Evolutionary conservation across 1,139 yeast species (phyloP).

Genomic region (Geotrichum reessii): DNA sequence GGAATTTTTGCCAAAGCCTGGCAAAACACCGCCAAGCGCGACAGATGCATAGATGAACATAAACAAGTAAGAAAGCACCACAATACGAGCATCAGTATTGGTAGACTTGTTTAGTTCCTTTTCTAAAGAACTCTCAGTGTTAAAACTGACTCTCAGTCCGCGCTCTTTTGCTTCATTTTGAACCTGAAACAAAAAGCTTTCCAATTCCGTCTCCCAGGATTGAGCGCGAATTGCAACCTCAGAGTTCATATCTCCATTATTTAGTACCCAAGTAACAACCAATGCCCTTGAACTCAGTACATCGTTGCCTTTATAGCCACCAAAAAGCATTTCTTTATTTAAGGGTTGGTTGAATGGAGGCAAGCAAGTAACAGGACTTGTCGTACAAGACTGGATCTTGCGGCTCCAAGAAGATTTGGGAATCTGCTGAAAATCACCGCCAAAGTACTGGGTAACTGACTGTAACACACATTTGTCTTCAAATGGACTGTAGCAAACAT

Average conservation of each 20-base stretch:
- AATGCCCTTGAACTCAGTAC: conserved; percentile 62
- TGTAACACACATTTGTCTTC: conserved; percentile 76
- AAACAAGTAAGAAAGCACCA: conserved; percentile 67
- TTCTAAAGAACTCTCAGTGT: conserved; percentile 76
- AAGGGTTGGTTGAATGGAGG: conserved; percentile 91
- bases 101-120: conserved; percentile 79
- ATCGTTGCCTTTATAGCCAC: conserved; percentile 45
- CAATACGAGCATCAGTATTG: conserved; percentile 68
- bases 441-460: conserved; percentile 83
- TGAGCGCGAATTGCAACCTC: conserved; percentile 43
- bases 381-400: conserved; percentile 54
- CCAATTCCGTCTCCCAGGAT: conserved; percentile 63
- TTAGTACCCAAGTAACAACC: conserved; percentile 60
- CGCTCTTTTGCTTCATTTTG: conserved; percentile 38
- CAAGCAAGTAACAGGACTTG: conserved; percentile 80
- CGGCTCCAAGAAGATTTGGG: conserved; percentile 50
- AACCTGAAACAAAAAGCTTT: conserved; percentile 48
- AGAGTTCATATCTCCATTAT: conserved; percentile 44
- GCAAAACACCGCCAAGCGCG: conserved; percentile 61
- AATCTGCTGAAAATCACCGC: conserved; percentile 53
- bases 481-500: conserved; percentile 76
- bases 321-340: conserved; percentile 64
- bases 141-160: conserved; percentile 63
- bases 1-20: conserved; percentile 29
- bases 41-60: conserved; percentile 89